Base-by-base conservation (phyloP, 164 flowering plant genomes). In the Tetracentron sinense region DNA sequence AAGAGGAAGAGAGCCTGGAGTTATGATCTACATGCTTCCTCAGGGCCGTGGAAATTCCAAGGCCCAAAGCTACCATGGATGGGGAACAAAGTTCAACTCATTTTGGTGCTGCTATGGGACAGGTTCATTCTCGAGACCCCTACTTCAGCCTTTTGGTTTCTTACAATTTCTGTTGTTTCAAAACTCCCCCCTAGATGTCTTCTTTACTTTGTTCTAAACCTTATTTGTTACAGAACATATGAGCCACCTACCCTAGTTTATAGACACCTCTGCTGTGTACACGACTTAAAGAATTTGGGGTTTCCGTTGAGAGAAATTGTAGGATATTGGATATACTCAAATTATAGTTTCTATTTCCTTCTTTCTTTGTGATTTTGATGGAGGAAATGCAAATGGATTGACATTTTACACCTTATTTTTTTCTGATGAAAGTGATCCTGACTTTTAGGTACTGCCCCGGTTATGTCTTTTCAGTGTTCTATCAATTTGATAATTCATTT, bases 81-180 rank as follows among this genome's bases (percentile, higher is more conserved):
- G 94, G 94, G 94, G 94, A 58, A 81, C 81, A 25, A 52, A 52
- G 63, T 72, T 63, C 28, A 44, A 78, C 57, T 69, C 85, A 7
- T 88, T 88, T 61, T 88, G 94, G 94, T 88, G 94, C 71, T 85
- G 90, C 78, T 88, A 88, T 71, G 94, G 94, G 27, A 88, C 90
- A 73, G 94, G 93, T 85, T 22, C 31, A 46, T 53, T 7, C 56
- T 27, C 5, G 14, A 8, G 6, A 0, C 19, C 10, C 33, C 47
- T 3, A 17, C 0, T 58, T 17, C 54, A 52, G 29, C 29, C 23
- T 52, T 23, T 23, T 11, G 23, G 15, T 8, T 21, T 15, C 14
- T 26, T 26, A 16, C 16, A 23, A 7, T 15, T 26, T 38, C 8
- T 38, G 14, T 38, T 4, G 14, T 38, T 8, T 38, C 14, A 33